These are phyloP conservation scores for Aegilops longissima DNA, from an alignment of 176 grass and related monocot species.

Conservation along the genomic window DNA sequence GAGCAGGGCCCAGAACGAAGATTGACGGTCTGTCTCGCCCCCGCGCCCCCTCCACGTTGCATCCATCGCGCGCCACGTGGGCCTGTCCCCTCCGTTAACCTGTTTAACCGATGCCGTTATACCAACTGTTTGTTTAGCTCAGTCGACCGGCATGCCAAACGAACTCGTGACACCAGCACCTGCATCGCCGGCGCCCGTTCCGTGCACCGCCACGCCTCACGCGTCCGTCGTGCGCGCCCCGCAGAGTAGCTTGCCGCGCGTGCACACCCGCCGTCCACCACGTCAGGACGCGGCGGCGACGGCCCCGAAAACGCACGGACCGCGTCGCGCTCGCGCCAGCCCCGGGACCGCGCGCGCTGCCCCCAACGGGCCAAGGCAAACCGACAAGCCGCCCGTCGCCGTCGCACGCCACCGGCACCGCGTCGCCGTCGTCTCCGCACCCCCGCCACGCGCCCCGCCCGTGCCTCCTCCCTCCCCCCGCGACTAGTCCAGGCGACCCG, in stretches of 20 bases:
- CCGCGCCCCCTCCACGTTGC: neutral
- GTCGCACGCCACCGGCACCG: neutral
- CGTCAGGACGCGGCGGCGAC: neutral
- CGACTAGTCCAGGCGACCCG: neutral
- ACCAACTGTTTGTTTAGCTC: too few relatives aligned
- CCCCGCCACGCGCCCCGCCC: neutral
- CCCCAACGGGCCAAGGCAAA: neutral
- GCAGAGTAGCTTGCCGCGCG: neutral
- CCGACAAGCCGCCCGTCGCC: slow-evolving; percentile 1
- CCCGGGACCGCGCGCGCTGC: neutral
- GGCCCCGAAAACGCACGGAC: neutral
- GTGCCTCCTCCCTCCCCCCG: neutral
- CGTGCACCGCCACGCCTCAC: slow-evolving; percentile 18
- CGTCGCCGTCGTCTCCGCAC: neutral
- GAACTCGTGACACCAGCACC: neutral
- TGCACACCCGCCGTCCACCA: neutral
- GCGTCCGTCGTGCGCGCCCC: neutral
- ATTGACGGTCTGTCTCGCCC: neutral
- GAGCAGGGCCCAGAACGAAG: neutral
- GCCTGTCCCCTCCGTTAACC: neutral
- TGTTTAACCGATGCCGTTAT: too few relatives aligned
- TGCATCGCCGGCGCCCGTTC: neutral
- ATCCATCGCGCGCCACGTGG: neutral
- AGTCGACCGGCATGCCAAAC: neutral
- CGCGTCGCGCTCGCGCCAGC: neutral